Percentiles rank a stretch among this genome's conserved stretches.
phyloP scores from a whole-genome alignment of 2,329 filamentous ascomycete genomes.

The Colletotrichum horii region DNA sequence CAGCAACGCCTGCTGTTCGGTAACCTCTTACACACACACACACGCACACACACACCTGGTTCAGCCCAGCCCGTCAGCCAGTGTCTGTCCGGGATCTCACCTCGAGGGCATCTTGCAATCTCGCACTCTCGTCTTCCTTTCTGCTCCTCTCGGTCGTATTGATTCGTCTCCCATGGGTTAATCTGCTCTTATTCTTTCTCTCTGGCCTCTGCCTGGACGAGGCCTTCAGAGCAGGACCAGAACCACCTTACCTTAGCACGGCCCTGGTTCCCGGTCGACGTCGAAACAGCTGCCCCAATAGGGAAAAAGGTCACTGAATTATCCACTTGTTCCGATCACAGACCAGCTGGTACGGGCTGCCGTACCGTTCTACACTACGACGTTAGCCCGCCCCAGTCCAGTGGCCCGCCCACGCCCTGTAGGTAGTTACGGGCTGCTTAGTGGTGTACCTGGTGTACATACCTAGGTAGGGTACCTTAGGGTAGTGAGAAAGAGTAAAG shows the following conservation, averaged over 20 bases:
- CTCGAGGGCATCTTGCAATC: background rate
- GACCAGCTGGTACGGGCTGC: background rate
- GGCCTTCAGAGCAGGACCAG: background rate
- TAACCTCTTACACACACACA: background rate
- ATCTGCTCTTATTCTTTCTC: background rate
- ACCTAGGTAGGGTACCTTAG: too few relatives aligned
- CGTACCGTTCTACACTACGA: conserved; percentile 1
- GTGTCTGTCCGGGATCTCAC: background rate
- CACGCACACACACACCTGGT: background rate
- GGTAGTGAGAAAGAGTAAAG: background rate
- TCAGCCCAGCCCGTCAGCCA: background rate
- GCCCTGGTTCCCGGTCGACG: background rate
- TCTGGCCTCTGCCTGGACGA: background rate
- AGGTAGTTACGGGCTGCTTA: background rate
- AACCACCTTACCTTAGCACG: background rate
- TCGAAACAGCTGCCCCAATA: conserved; percentile 6
- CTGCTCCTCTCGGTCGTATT: background rate
- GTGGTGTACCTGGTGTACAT: background rate
- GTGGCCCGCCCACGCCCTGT: background rate
- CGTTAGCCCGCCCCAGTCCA: background rate
- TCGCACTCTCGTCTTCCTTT: background rate
- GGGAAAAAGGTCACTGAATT: conserved; percentile 7
- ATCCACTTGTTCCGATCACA: background rate
- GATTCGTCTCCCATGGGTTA: background rate
- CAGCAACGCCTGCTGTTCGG: background rate